Evolutionary conservation across 2,329 filamentous ascomycete species (phyloP).

Genomic region (Cadophora sp.): DNA sequence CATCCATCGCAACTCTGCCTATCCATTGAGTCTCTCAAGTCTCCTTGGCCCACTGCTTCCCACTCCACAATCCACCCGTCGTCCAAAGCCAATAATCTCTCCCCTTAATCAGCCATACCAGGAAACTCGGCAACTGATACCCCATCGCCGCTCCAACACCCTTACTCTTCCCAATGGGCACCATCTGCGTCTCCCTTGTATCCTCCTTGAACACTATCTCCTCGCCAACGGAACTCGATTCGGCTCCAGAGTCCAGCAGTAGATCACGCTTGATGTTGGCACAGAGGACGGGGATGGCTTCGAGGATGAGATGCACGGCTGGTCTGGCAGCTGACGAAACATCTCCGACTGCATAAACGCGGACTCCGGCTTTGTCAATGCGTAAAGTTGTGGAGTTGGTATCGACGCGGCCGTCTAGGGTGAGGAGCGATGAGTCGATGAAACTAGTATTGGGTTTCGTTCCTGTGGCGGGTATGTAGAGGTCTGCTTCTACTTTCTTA

Average conservation of each 20-base stretch:
- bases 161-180: conserved; percentile 54
- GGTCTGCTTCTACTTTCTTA: conserved; percentile 49
- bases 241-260: conserved; percentile 46
- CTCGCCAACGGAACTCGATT: conserved; percentile 29
- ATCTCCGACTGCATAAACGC: conserved; percentile 57
- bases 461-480: conserved; percentile 57
- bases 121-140: conserved; percentile 51
- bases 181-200: conserved; percentile 53
- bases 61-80: conserved; percentile 55
- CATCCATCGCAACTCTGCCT: too few species aligned
- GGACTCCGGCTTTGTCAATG: conserved; percentile 46
- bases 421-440: conserved; percentile 44
- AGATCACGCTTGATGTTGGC: conserved; percentile 58
- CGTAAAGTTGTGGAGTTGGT: conserved; percentile 49
- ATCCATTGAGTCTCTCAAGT: conserved; percentile 27
- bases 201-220: conserved; percentile 52
- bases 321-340: conserved; percentile 50
- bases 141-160: conserved; percentile 55
- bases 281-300: conserved; percentile 52
- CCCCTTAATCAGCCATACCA: conserved; percentile 58
- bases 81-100: conserved; percentile 60
- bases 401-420: conserved; percentile 48
- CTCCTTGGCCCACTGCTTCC: conserved; percentile 58
- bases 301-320: conserved; percentile 51
- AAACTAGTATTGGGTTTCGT: conserved; percentile 52